Conservation (phyloP, 139 green algal genomes). For the Chlamydomonas applanata region DNA sequence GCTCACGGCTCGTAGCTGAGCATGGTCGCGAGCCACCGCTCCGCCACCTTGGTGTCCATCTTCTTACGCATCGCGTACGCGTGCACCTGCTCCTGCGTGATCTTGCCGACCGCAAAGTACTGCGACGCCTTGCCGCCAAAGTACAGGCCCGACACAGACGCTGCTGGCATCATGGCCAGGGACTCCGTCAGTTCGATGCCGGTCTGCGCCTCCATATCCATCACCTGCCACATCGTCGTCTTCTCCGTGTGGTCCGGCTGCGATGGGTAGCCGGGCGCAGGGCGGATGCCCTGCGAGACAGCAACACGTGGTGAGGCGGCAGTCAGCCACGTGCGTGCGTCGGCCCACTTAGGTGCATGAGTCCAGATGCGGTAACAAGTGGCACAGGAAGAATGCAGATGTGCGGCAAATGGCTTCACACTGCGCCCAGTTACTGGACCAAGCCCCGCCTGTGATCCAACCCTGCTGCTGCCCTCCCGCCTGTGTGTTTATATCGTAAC, state of each 20-base stretch:
- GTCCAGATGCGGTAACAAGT: too few relatives aligned
- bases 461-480: too few relatives aligned
- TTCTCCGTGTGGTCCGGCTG: slow-evolving; percentile 99
- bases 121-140: slow-evolving; percentile 79
- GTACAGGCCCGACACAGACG: slow-evolving; percentile 92
- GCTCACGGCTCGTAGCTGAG: slow-evolving; percentile 90
- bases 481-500: too few relatives aligned
- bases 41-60: slow-evolving; percentile 73
- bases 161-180: slow-evolving; percentile 95
- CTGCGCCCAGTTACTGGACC: too few relatives aligned
- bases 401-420: too few relatives aligned
- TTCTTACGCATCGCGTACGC: slow-evolving; percentile 92
- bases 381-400: too few relatives aligned
- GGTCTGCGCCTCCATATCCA: slow-evolving; percentile 77
- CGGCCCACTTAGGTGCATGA: too few relatives aligned
- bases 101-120: slow-evolving; percentile 99
- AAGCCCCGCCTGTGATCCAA: too few relatives aligned
- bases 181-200: slow-evolving; percentile 92
- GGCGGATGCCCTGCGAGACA: slow-evolving; percentile 84
- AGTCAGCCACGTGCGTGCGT: too few relatives aligned
- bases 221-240: slow-evolving; percentile 92
- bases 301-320: too few relatives aligned
- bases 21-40: slow-evolving; percentile 88
- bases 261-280: slow-evolving; percentile 95
- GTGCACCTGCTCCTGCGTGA: slow-evolving; percentile 86